Base-by-base conservation (phyloP, 306 rosid genomes). In the Morella rubra region DNA sequence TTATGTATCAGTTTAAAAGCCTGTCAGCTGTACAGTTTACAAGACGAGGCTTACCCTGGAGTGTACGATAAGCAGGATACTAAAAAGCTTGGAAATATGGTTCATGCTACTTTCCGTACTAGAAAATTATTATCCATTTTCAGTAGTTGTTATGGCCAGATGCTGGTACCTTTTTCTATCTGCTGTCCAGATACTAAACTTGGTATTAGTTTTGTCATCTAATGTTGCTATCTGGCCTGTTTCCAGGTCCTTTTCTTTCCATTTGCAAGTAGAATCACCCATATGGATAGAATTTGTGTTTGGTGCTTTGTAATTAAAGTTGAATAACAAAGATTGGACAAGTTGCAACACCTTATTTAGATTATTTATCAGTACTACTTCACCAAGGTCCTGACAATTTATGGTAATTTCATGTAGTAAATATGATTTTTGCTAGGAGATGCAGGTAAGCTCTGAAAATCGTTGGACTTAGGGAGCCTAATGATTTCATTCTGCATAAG, bases 131-230 rank as follows among this genome's bases (percentile, higher is more conserved):
- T 24, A 6, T 65, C 16, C 32, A 10, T 66, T 66, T 42, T 8
- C 42, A 66, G 50, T 66, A 18, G 6, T 66, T 66, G 3, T 66
- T 41, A 49, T 49, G 16, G 53, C 53, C 52, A 9, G 53, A 49
- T 49, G 14, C 53, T 49, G 14, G 53, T 49, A 12, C 11, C 4
- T 49, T 13, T 49, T 49, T 15, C 53, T 15, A 9, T 49, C 53
- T 49, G 27, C 24, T 42, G 24, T 9, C 50, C 40, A 66, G 50
- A 42, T n/a, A 42, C 71, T 44, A 42, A 8, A 7, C 50, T n/a
- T 44, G 24, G 16, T 64, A 51, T 61, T 44, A 70, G 68, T 52
- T 53, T 18, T 59, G 16, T 44, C 50, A 80, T 64, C 19, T 78
- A 50, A 14, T n/a, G 62, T 1, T 8, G 44, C 24, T 58, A 16